Base-by-base conservation (phyloP, 148 eudicot genomes). In the Hydrangea macrophylla region DNA sequence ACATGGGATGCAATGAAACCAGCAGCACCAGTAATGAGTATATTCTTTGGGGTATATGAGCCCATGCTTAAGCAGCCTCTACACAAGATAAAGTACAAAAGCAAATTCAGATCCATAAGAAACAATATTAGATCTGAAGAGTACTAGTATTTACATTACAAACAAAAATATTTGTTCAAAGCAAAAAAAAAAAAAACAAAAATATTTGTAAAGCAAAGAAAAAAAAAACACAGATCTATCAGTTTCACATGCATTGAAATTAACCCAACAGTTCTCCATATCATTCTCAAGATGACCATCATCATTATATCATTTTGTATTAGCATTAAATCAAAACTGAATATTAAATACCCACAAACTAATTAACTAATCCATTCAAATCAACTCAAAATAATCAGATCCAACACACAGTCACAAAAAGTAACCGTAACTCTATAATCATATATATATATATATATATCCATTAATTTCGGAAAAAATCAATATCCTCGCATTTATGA, bases 1-100 rank as follows among this genome's bases (percentile, higher is more conserved):
- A 84, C 85, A 81, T 84, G 88, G 62, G 85, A 84, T 32, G 88
- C 88, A 62, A 84, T 84, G 62, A 84, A 84, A 54, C 88, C 85
- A 31, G 88, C 88, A 55, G 88, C 88, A n/a, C 88, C 88, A 23
- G 88, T 84, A 35, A 84, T 81, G 15, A 84, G 83, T 59, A 84
- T 84, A 73, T 84, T 84, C 78, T 84, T 84, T 7, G 88, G 88
- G 9, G 77, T 69, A 72, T 78, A 79, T 2, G 66, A 23, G 33
- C 83, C 44, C 88, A 84, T 84, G 12, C 44, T 51, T 27, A 27
- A 68, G 24, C 60, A 57, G 35, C 36, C 62, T 55, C 75, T 71
- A 51, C 36, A 26, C 58, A 72, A 56, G 27, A 51, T 30, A 65
- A 55, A 68, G 35, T 65, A 58, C 37, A 70, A 6, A 55, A 76